A percentile compares a stretch with the other conserved stretches of the same genome.
phyloP scores from a whole-genome alignment of 495 filamentous ascomycete species.

The Amniculicola lignicola region DNA sequence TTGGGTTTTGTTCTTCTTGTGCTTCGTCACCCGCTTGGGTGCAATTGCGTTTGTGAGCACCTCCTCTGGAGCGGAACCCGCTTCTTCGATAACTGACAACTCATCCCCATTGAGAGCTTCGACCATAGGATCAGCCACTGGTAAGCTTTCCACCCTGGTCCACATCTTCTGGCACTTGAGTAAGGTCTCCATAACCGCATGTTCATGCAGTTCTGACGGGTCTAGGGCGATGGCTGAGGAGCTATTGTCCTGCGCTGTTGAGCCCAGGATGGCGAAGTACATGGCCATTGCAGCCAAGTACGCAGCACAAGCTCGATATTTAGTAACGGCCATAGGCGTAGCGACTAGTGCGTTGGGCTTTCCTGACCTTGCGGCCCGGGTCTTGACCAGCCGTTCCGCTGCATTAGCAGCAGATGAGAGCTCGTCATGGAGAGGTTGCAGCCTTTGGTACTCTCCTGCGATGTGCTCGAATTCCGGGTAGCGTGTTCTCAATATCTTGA shows the following conservation, averaged over 20 bases:
- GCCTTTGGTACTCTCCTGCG: conserved; percentile 69
- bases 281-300: conserved; percentile 83
- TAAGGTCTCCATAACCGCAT: conserved; percentile 82
- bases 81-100: conserved; percentile 43
- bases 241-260: conserved; percentile 55
- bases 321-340: conserved; percentile 56
- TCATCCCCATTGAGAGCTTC: conserved; percentile 41
- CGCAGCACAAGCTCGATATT: conserved; percentile 70
- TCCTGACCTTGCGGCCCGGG: conserved; percentile 25
- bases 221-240: conserved; percentile 52
- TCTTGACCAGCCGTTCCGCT: conserved; percentile 44
- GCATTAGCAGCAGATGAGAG: conserved; percentile 56
- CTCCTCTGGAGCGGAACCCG: conserved; percentile 19
- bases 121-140: conserved; percentile 35
- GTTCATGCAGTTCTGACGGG: conserved; percentile 73
- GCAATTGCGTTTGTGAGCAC: neutral
- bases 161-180: conserved; percentile 78
- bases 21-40: conserved; percentile 28
- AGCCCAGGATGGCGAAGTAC: conserved; percentile 90
- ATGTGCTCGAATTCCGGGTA: conserved; percentile 92
- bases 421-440: conserved; percentile 63
- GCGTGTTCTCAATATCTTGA: conserved; percentile 69
- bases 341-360: conserved; percentile 7
- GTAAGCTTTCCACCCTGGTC: conserved; percentile 66
- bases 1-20: conserved; percentile 48